Conservation (phyloP, 768 basidiomycete genomes). For the Leccinum sublutescens region DNA sequence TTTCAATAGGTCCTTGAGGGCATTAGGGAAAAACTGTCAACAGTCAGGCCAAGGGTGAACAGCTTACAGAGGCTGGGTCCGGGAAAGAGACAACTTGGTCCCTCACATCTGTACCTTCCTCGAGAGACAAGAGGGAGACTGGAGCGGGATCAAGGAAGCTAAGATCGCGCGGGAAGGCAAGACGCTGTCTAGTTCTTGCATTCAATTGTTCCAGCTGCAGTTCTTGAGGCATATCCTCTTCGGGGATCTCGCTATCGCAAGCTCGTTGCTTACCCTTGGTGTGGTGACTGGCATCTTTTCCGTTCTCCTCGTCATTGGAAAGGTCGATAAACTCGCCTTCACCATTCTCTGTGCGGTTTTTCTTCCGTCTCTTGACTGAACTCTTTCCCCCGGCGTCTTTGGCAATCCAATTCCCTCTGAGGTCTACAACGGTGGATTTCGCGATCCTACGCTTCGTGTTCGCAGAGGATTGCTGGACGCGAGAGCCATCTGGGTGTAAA, state of each 20-base stretch:
- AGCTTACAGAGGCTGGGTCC: slow-evolving; percentile 53
- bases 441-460: slow-evolving; percentile 38
- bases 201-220: slow-evolving; percentile 14
- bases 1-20: slow-evolving; percentile 48
- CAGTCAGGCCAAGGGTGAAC: not conserved
- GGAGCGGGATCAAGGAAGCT: slow-evolving; percentile 49
- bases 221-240: slow-evolving; percentile 12
- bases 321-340: slow-evolving; percentile 27
- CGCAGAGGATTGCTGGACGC: slow-evolving; percentile 46
- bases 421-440: slow-evolving; percentile 39
- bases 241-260: slow-evolving; percentile 10
- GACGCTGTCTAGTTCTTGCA: slow-evolving; percentile 39
- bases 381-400: slow-evolving; percentile 58
- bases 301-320: slow-evolving; percentile 19
- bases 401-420: slow-evolving; percentile 65
- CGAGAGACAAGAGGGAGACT: slow-evolving; percentile 6
- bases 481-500: slow-evolving; percentile 61
- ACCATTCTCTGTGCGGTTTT: slow-evolving; percentile 20
- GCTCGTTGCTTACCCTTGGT: slow-evolving; percentile 28
- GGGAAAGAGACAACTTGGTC: slow-evolving; percentile 20
- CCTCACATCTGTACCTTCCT: slow-evolving; percentile 6
- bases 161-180: slow-evolving; percentile 47
- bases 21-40: slow-evolving; percentile 9
- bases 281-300: slow-evolving; percentile 12
- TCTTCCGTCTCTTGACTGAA: slow-evolving; percentile 39